Evolutionary conservation across 1,284 basidiomycete genomes (phyloP).

Genomic region (Crepidotus sp.): DNA sequence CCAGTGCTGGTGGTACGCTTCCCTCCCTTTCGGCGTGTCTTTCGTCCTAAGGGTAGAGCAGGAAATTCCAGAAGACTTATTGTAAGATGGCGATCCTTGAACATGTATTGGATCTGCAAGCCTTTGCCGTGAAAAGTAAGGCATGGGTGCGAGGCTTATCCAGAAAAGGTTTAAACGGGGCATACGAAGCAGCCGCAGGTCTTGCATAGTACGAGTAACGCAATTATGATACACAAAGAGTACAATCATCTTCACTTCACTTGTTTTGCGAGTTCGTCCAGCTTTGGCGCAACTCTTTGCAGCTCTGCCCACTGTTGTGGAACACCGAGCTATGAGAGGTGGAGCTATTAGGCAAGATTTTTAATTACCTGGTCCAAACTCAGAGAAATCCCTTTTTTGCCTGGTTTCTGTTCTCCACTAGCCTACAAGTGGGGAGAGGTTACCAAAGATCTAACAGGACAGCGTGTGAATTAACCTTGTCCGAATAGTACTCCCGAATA

Average conservation of each 20-base stretch:
- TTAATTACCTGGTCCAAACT: constrained; percentile 53
- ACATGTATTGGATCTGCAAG: constrained; percentile 59
- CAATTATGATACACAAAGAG: constrained; percentile 4
- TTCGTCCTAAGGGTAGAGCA: constrained; percentile 22
- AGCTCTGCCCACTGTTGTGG: constrained; percentile 51
- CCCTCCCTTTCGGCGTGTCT: constrained; percentile 9
- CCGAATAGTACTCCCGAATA: constrained; percentile 71
- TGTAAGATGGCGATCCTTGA: constrained; percentile 46
- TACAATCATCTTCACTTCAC: constrained; percentile 17
- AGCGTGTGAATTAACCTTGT: constrained; percentile 25
- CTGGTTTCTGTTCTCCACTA: constrained; percentile 59
- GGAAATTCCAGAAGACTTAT: constrained; percentile 51
- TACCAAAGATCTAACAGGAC: neutral
- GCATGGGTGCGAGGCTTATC: constrained; percentile 64
- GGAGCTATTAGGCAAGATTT: neutral
- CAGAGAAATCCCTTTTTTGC: constrained; percentile 77
- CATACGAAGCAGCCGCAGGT: constrained; percentile 62
- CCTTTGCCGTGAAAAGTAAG: constrained; percentile 45
- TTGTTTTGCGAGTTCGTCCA: constrained; percentile 47
- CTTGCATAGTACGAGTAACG: constrained; percentile 30
- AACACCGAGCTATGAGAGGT: neutral
- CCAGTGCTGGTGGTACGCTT: constrained; percentile 54
- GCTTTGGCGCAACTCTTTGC: constrained; percentile 32
- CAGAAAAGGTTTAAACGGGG: constrained; percentile 51
- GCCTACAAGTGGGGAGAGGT: constrained; percentile 12